phyloP scores from a whole-genome alignment of 352 stramenopile genomes.

The Pythium periplocum region DNA sequence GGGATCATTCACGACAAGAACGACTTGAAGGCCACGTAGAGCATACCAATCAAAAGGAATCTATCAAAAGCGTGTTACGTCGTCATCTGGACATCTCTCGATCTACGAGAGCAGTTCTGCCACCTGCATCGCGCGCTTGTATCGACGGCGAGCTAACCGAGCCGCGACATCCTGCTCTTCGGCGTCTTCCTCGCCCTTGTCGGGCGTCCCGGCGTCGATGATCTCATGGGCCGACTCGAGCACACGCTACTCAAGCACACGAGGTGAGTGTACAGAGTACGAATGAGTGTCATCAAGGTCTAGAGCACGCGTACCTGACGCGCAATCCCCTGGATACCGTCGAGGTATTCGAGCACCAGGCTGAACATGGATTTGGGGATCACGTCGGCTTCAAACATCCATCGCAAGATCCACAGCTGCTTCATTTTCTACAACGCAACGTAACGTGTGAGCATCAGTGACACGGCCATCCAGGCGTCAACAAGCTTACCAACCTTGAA shows the following conservation, averaged over 20 bases:
- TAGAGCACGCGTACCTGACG: slow-evolving; percentile 28
- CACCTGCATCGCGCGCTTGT: slow-evolving; percentile 77
- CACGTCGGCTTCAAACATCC: slow-evolving; percentile 82
- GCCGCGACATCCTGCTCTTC: slow-evolving; percentile 52
- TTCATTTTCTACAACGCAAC: slow-evolving; percentile 53
- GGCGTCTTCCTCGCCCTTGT: slow-evolving; percentile 42
- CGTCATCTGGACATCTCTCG: not conserved
- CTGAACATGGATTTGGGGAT: slow-evolving; percentile 78
- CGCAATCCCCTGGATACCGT: slow-evolving; percentile 59
- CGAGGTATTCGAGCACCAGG: slow-evolving; percentile 67
- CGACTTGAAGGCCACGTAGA: no score
- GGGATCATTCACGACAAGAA: slow-evolving; percentile 29
- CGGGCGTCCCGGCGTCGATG: slow-evolving; percentile 54
- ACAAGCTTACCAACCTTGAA: slow-evolving; percentile 50
- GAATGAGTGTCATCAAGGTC: not conserved
- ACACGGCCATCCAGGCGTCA: no score
- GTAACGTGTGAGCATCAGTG: no score
- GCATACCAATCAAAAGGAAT: no score
- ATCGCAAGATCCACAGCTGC: slow-evolving; percentile 74
- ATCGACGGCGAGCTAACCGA: slow-evolving; percentile 58
- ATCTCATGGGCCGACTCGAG: slow-evolving; percentile 63
- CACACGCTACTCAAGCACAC: slow-evolving; percentile 37
- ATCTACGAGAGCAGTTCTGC: slow-evolving; percentile 55
- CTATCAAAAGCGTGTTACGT: no score
- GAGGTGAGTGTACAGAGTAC: not conserved